phyloP scores from a whole-genome alignment of 2,329 filamentous ascomycete species.

The Curvularia lunata region DNA sequence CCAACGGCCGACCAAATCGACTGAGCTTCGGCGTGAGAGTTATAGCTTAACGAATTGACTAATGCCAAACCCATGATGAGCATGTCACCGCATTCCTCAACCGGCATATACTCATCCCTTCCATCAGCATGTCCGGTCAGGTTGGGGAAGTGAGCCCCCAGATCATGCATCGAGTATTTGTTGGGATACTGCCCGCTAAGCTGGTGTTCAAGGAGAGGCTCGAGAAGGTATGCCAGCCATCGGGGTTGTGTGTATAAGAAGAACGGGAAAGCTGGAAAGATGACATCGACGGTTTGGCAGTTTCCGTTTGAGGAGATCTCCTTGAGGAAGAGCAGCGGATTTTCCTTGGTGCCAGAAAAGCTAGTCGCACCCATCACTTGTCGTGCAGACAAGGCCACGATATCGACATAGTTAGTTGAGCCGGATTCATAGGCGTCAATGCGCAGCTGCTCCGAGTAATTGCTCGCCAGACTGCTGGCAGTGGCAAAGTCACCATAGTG shows the following conservation, averaged over 20 bases:
- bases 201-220: slow-evolving; percentile 82
- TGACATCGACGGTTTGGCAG: slow-evolving; percentile 84
- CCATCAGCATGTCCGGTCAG: slow-evolving; percentile 76
- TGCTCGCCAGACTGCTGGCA: slow-evolving; percentile 67
- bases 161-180: slow-evolving; percentile 78
- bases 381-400: slow-evolving; percentile 76
- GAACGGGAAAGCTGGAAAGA: slow-evolving; percentile 85
- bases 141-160: slow-evolving; percentile 75
- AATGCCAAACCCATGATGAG: slow-evolving; percentile 81
- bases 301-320: slow-evolving; percentile 88
- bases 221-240: slow-evolving; percentile 79
- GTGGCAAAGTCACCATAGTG: slow-evolving; percentile 77
- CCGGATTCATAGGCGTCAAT: slow-evolving; percentile 76
- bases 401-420: slow-evolving; percentile 76
- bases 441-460: slow-evolving; percentile 75
- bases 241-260: slow-evolving; percentile 84
- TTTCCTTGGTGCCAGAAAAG: slow-evolving; percentile 73
- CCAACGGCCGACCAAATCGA: slow-evolving; percentile 65
- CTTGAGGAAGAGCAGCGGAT: slow-evolving; percentile 79
- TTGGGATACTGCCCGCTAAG: slow-evolving; percentile 84
- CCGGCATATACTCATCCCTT: slow-evolving; percentile 75
- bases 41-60: slow-evolving; percentile 74
- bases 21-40: slow-evolving; percentile 60
- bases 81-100: slow-evolving; percentile 83
- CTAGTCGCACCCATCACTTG: slow-evolving; percentile 81